Base-by-base conservation (phyloP, 805 yeast genomes). In the Komagataella mondaviorum region DNA sequence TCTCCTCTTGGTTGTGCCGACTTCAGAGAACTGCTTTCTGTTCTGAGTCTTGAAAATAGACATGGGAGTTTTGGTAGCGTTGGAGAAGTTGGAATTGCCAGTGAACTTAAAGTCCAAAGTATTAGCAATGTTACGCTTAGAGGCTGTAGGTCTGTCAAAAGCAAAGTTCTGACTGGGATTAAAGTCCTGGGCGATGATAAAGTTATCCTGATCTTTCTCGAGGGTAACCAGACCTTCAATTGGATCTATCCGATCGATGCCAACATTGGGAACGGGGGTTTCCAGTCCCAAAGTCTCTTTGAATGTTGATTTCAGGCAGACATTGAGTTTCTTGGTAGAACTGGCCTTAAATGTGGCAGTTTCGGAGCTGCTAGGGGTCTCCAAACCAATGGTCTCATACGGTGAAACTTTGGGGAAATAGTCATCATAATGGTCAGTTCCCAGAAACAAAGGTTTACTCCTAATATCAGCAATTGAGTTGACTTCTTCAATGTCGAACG, bases 1-100 rank as follows among this genome's bases (percentile, higher is more conserved):
- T 51, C 53, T 54, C 55, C 55, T 55, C 47, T 53, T 48, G 23
- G 39, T 4, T 23, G 50, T 39, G 47, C 18, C 2, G 47, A 44
- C 43, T 47, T 51, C 30, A 45, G 47, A 17, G 47, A 44, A 10
- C 14, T 10, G 39, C 5, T 30, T 20, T 2, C 20, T n/a, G 23
- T 44, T 12, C 44, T 52, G 23, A 49, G 48, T n/a, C 20, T 49
- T 24, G 30, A 53, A 6, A 2, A 45, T 18, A 12, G 23, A 20
- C 20, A 20, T 18, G 6, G 47, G 47, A 10, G 47, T 18, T 6
- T 45, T 48, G 30, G 16, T 48, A 51, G 16, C 48, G 17, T 30
- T 49, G 44, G 6, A 48, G 20, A 12, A 14, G 51, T 49, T 24
- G 44, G 45, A 7, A 54, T 49, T 8, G 52, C 47, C 24, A 44